These are phyloP conservation scores for Adiantum capillusveneris DNA, from an alignment of 75 land plant genomes.

Conservation along the genomic window DNA sequence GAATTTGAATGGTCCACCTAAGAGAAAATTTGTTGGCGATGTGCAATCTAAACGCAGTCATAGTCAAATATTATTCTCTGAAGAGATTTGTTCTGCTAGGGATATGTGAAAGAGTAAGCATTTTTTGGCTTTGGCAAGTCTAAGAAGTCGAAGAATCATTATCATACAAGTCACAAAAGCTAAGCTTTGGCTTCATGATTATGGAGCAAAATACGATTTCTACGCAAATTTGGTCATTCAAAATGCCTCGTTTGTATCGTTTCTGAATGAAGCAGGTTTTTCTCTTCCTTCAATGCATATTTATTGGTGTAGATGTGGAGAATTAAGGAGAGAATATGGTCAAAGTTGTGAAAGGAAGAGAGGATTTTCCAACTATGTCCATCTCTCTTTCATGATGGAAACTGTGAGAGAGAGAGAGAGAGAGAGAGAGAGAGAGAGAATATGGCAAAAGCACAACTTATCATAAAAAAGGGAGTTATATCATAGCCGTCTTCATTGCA, in stretches of 20 bases:
- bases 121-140: conserved; percentile 33
- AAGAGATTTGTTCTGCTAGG: conserved; percentile 21
- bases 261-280: conserved; percentile 20
- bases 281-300: conserved; percentile 10
- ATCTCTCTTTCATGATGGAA: too few species aligned
- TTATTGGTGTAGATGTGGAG: too few species aligned
- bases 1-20: too few species aligned
- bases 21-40: too few species aligned
- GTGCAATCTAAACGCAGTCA: conserved; percentile 16
- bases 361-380: too few species aligned
- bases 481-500: too few species aligned
- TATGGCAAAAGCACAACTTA: too few species aligned
- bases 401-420: too few species aligned
- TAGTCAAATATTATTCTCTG: conserved; percentile 28
- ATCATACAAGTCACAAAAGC: conserved; percentile 15
- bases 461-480: too few species aligned
- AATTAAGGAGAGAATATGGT: too few species aligned
- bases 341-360: too few species aligned
- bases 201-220: conserved; percentile 24
- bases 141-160: conserved; percentile 19
- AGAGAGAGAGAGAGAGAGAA: too few species aligned
- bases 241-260: conserved; percentile 9
- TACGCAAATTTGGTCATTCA: conserved; percentile 16
- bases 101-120: conserved; percentile 18
- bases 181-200: conserved; percentile 30